Base-by-base conservation (phyloP, 2,329 filamentous ascomycete genomes). In the Drechslerella dactyloides region DNA sequence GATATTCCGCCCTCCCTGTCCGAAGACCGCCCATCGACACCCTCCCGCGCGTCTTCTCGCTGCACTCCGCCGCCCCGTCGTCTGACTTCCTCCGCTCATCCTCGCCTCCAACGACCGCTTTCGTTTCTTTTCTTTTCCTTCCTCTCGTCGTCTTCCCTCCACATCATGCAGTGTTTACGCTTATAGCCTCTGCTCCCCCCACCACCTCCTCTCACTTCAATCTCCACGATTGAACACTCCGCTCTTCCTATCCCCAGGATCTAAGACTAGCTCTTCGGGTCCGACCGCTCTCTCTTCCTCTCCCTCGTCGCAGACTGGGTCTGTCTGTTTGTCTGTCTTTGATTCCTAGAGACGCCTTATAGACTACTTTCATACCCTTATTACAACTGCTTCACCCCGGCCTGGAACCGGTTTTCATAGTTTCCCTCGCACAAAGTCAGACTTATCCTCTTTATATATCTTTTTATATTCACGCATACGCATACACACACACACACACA, bases 141-240 rank as follows among this genome's bases (percentile, higher is more conserved):
- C n/a, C 21, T 37, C 15, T 37, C 30, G 7, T 17, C 48, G 5
- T 23, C 35, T 50, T n/a, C 24, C 46, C 7, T 37, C 46, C 13
- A 44, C 48, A 53, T 19, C 19, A 72, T 72, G 68, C 58, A 52
- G 37, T 23, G 24, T 72, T 61, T 61, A 72, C 51, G 37, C 30
- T 72, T 72, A 72, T 72, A 72, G 40, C 68, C 54, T 48, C 51
- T 48, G 44, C 44, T 23, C 44, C 44, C 44, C 44, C n/a, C 40
- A 7, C 13, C 33, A 7, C 13, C 13, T 17, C n/a, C 37, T 42
- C 37, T 30, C 59, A 21, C 60, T 50, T 57, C 61, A 65, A 65
- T 65, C 61, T 65, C 59, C 57, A 19, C 33, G 61, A 65, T 65
- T 65, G 61, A 48, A 19, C 13, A 13, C 37, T 6, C 13, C 37